Percentiles rank a stretch among this genome's conserved stretches.
These are phyloP conservation scores for Colletotrichum orbiculare DNA, from an alignment of 2,329 filamentous ascomycete species.

Conservation along the genomic window DNA sequence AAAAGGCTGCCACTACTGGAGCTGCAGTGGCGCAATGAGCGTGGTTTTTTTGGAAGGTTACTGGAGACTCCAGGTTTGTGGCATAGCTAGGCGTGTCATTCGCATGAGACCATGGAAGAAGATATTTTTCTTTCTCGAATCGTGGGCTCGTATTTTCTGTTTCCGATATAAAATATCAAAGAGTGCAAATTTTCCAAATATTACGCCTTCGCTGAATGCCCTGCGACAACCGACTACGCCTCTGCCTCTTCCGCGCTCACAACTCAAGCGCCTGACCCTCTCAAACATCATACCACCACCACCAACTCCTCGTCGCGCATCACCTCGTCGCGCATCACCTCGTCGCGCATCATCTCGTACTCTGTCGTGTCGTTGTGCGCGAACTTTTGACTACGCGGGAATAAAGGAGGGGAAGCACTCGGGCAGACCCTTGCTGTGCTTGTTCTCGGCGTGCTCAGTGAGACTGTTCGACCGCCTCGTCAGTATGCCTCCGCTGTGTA, in stretches of 20 bases:
- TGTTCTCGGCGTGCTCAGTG: slow-evolving; percentile 78
- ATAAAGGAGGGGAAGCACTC: slow-evolving; percentile 75
- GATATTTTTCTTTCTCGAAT: slow-evolving; percentile 6
- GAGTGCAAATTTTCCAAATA: slow-evolving; percentile 31
- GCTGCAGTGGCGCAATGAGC: slow-evolving; percentile 48
- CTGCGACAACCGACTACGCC: slow-evolving; percentile 14
- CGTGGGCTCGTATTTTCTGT: slow-evolving; percentile 24
- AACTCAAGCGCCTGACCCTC: background rate
- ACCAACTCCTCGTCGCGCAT: background rate
- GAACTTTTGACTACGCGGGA: slow-evolving; percentile 29
- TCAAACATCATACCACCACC: slow-evolving; percentile 3
- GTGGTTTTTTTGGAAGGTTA: too few species aligned
- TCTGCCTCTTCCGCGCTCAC: background rate
- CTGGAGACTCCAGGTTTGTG: too few species aligned
- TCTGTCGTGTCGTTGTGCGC: background rate
- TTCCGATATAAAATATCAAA: slow-evolving; percentile 23
- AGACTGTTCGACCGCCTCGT: slow-evolving; percentile 56
- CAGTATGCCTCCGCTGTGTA: slow-evolving; percentile 16
- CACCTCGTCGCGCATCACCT: too few species aligned
- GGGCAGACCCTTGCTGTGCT: slow-evolving; percentile 77
- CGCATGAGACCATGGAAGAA: too few species aligned
- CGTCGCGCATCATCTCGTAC: too few species aligned
- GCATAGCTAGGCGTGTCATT: too few species aligned
- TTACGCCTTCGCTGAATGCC: slow-evolving; percentile 37
- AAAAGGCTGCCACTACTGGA: slow-evolving; percentile 48